Evolutionary conservation across 805 yeast genomes (phyloP).

Genomic region (Wickerhamiella occidentalis): DNA sequence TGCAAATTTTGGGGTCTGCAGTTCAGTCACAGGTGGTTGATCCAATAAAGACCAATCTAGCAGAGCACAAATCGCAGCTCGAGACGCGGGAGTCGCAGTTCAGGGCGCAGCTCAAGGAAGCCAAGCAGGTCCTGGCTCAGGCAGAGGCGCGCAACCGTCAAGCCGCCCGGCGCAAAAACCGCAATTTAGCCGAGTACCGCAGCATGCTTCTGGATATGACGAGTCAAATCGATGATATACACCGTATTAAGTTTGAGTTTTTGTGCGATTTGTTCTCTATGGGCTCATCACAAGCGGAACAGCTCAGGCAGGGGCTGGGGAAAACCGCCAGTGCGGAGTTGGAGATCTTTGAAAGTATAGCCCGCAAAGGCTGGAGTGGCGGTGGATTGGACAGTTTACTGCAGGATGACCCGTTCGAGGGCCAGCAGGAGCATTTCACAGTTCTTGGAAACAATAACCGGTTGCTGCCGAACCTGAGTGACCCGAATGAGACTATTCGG

Average conservation of each 20-base stretch:
- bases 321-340: slow-evolving; percentile 66
- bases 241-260: slow-evolving; percentile 60
- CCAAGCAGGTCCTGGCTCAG: slow-evolving; percentile 40
- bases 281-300: slow-evolving; percentile 49
- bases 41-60: slow-evolving; percentile 39
- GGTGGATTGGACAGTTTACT: slow-evolving; percentile 69
- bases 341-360: slow-evolving; percentile 62
- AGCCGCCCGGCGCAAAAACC: slow-evolving; percentile 45
- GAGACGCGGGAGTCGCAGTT: slow-evolving; percentile 41
- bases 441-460: background rate
- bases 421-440: slow-evolving; percentile 3
- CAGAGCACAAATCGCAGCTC: slow-evolving; percentile 35
- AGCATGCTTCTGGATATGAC: slow-evolving; percentile 56
- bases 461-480: slow-evolving; percentile 14
- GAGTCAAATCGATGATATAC: slow-evolving; percentile 66
- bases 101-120: slow-evolving; percentile 39
- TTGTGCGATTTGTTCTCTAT: slow-evolving; percentile 50
- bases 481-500: slow-evolving; percentile 19
- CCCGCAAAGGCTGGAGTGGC: slow-evolving; percentile 76
- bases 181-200: slow-evolving; percentile 59
- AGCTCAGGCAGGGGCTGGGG: slow-evolving; percentile 44
- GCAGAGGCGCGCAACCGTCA: slow-evolving; percentile 52
- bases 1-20: slow-evolving; percentile 51
- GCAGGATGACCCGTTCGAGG: slow-evolving; percentile 45
- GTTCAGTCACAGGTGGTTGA: slow-evolving; percentile 43